Conservation (phyloP, 73 alveolate genomes). For the Paramecium tetraurelia region DNA sequence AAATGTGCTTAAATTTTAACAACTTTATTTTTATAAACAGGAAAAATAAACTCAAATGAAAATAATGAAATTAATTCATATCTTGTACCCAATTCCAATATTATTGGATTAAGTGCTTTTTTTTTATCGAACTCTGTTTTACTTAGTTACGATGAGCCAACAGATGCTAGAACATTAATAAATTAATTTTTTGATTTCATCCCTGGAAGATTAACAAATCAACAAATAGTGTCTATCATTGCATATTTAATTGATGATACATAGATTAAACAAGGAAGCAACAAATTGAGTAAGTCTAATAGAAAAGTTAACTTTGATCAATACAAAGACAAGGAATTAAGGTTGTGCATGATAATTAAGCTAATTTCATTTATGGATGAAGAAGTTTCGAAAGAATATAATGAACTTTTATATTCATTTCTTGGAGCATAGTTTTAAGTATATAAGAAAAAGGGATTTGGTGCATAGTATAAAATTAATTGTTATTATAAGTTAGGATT, state of each 20-base stretch:
- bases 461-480: neutral
- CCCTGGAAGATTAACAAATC: neutral
- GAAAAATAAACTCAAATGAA: neutral
- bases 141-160: neutral
- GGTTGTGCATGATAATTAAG: neutral
- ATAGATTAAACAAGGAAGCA: neutral
- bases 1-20: neutral
- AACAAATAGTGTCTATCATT: neutral
- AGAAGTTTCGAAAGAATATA: neutral
- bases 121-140: neutral
- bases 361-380: neutral
- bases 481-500: neutral
- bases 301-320: neutral
- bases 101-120: neutral
- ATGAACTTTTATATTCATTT: neutral
- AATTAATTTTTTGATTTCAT: conserved; percentile 10
- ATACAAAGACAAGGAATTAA: neutral
- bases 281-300: neutral
- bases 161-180: neutral
- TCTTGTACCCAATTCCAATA: neutral
- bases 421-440: neutral
- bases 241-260: neutral
- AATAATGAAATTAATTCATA: conserved; percentile 1
- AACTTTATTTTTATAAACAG: neutral
- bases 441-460: conserved; percentile 5